Evolutionary conservation across 1,139 yeast genomes (phyloP).

Genomic region (Hanseniaspora uvarum): DNA sequence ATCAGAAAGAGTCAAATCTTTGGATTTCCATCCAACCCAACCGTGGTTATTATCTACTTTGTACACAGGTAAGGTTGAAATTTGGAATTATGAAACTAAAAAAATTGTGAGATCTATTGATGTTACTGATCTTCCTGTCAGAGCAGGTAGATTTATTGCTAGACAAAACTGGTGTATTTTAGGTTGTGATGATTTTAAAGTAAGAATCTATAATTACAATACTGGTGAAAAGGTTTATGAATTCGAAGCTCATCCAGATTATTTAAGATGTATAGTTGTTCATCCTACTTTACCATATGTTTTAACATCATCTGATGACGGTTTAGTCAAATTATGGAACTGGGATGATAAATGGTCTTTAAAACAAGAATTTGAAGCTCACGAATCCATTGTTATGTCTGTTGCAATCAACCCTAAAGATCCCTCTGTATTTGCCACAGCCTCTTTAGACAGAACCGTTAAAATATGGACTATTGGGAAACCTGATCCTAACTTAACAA

Average conservation of each 20-base stretch:
- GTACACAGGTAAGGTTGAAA: slow-evolving; percentile 73
- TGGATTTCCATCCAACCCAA: slow-evolving; percentile 94
- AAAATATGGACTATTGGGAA: slow-evolving; percentile 95
- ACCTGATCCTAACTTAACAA: slow-evolving; percentile 79
- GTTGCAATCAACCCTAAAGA: slow-evolving; percentile 94
- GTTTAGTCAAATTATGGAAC: slow-evolving; percentile 87
- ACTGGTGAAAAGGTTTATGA: slow-evolving; percentile 90
- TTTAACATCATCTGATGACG: slow-evolving; percentile 84
- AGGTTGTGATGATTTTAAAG: slow-evolving; percentile 90
- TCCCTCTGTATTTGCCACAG: slow-evolving; percentile 94
- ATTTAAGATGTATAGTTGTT: slow-evolving; percentile 82
- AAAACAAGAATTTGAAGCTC: slow-evolving; percentile 90
- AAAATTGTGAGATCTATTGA: slow-evolving; percentile 60
- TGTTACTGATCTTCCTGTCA: slow-evolving; percentile 87
- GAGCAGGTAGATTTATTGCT: slow-evolving; percentile 91
- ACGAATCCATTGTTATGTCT: slow-evolving; percentile 89
- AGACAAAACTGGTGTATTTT: slow-evolving; percentile 96
- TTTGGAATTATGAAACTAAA: slow-evolving; percentile 83
- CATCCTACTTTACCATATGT: slow-evolving; percentile 89
- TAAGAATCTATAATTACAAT: slow-evolving; percentile 86
- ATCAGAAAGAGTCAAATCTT: slow-evolving; percentile 93
- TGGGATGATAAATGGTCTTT: slow-evolving; percentile 91
- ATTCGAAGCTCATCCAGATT: slow-evolving; percentile 97
- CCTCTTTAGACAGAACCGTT: slow-evolving; percentile 90
- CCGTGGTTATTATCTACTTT: slow-evolving; percentile 90